These are phyloP conservation scores for Fremontodendron californicum DNA, from an alignment of 345 rosid genomes.

Conservation along the genomic window DNA sequence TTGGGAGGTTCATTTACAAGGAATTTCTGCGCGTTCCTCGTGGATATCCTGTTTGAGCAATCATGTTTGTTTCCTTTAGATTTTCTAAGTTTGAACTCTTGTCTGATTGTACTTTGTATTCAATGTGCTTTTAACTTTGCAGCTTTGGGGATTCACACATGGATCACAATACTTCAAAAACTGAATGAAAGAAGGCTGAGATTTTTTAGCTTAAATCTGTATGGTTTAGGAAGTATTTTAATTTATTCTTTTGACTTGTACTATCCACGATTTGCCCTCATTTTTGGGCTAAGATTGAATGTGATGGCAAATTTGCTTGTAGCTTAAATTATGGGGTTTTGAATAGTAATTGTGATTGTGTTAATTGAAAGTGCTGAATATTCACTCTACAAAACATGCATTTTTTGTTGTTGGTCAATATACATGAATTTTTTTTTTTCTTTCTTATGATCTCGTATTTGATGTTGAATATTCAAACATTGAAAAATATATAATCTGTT, in stretches of 20 bases:
- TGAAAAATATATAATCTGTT: no score
- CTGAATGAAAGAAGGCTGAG: slow-evolving; percentile 19
- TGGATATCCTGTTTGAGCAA: neutral
- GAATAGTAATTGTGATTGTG: neutral
- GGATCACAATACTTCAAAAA: slow-evolving; percentile 38
- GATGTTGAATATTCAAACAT: no score
- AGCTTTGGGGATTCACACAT: slow-evolving; percentile 88
- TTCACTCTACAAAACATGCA: no score
- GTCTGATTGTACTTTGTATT: neutral
- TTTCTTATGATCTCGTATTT: no score
- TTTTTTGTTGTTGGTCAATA: no score
- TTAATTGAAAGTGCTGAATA: no score
- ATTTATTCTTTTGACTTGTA: slow-evolving; percentile 19
- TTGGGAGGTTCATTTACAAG: neutral
- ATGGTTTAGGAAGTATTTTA: neutral
- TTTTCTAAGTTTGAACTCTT: neutral
- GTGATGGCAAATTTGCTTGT: neutral
- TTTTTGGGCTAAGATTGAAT: neutral
- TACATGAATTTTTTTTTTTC: no score
- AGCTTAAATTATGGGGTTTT: neutral
- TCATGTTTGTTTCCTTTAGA: neutral
- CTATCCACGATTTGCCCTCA: neutral
- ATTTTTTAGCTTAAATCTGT: slow-evolving; percentile 1
- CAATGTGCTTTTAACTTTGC: slow-evolving; percentile 19
- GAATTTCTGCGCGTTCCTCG: neutral